Percentiles rank a stretch among this genome's conserved stretches.
Conservation (phyloP, 2,329 filamentous ascomycete genomes). For the Xylogone sp. region DNA sequence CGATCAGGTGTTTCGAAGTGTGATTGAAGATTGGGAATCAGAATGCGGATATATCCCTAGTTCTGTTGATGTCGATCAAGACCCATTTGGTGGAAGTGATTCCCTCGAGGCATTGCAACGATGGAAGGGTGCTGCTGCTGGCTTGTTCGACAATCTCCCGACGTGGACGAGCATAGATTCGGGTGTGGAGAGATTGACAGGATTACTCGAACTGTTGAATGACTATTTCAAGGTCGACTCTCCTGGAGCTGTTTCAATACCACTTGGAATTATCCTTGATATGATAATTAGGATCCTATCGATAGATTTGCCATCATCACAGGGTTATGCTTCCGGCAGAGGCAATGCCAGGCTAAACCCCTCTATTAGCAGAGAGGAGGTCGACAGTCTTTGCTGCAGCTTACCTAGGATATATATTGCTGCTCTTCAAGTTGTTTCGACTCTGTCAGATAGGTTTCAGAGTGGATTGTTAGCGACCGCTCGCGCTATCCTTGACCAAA, state of each 20-base stretch:
- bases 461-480: conserved; percentile 54
- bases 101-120: conserved; percentile 50
- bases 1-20: conserved; percentile 72
- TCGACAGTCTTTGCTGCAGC: conserved; percentile 70
- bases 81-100: conserved; percentile 43
- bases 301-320: conserved; percentile 48
- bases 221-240: conserved; percentile 63
- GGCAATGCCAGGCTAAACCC: conserved; percentile 57
- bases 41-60: conserved; percentile 45
- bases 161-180: conserved; percentile 71
- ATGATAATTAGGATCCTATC: conserved; percentile 67
- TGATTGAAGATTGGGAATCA: conserved; percentile 80
- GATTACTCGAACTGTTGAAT: conserved; percentile 62
- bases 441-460: conserved; percentile 55
- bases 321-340: conserved; percentile 10
- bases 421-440: conserved; percentile 58
- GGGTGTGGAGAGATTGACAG: conserved; percentile 65
- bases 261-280: conserved; percentile 65
- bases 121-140: conserved; percentile 47
- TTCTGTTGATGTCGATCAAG: conserved; percentile 40
- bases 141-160: conserved; percentile 50
- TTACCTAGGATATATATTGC: conserved; percentile 73
- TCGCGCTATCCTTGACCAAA: conserved; percentile 65
- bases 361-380: conserved; percentile 75
- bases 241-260: conserved; percentile 60